phyloP scores from a whole-genome alignment of 2,329 filamentous ascomycete genomes.

The Cladosporium oxysporum region DNA sequence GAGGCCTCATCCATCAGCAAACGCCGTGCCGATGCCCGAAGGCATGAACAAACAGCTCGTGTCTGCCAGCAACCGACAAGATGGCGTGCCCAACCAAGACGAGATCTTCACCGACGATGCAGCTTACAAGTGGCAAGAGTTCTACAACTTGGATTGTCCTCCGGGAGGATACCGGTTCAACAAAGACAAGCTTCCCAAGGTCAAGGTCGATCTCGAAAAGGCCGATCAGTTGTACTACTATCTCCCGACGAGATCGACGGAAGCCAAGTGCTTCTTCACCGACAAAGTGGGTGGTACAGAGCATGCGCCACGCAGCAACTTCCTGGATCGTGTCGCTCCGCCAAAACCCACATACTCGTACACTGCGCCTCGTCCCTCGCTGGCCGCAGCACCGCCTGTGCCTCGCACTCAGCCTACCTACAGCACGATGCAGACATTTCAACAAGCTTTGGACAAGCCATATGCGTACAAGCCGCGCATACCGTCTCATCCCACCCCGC shows the following conservation, averaged over 20 bases:
- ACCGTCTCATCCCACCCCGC: slow-evolving; percentile 31
- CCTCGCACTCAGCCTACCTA: slow-evolving; percentile 17
- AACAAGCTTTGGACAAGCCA: slow-evolving; percentile 32
- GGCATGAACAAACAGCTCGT: slow-evolving; percentile 51
- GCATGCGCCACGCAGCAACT: slow-evolving; percentile 70
- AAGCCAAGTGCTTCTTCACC: slow-evolving; percentile 88
- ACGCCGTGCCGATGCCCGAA: slow-evolving; percentile 69
- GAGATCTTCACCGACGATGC: slow-evolving; percentile 50
- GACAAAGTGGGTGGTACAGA: slow-evolving; percentile 66
- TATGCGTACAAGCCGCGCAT: slow-evolving; percentile 43
- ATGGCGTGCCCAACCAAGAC: slow-evolving; percentile 51
- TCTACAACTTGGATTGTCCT: slow-evolving; percentile 57
- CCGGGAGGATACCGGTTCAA: slow-evolving; percentile 40
- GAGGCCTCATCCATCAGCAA: slow-evolving; percentile 72
- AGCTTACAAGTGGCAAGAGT: slow-evolving; percentile 62
- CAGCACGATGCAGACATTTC: slow-evolving; percentile 10
- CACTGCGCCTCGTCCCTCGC: slow-evolving; percentile 27
- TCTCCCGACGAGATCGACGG: slow-evolving; percentile 80
- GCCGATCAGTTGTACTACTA: slow-evolving; percentile 85
- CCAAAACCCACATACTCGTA: slow-evolving; percentile 33
- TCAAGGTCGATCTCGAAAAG: slow-evolving; percentile 70
- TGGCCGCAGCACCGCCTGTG: slow-evolving; percentile 25
- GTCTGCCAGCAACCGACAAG: slow-evolving; percentile 50
- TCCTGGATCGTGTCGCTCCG: slow-evolving; percentile 65
- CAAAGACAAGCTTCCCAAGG: slow-evolving; percentile 49